phyloP scores from a whole-genome alignment of 495 filamentous ascomycete species.

The Neurospora africana region DNA sequence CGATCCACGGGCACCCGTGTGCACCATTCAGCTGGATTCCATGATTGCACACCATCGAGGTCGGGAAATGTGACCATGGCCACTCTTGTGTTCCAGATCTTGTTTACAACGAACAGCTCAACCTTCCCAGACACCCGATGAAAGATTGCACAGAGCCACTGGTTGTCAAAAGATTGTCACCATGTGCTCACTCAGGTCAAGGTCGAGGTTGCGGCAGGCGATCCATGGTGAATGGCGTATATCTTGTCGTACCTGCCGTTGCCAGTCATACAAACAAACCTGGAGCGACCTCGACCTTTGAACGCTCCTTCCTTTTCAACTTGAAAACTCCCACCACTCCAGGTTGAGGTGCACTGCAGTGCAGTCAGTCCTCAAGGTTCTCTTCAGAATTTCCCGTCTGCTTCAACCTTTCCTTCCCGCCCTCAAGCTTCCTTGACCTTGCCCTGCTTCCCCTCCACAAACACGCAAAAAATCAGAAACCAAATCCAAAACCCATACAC shows the following conservation, averaged over 20 bases:
- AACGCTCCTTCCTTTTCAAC: background rate
- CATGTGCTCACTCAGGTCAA: background rate
- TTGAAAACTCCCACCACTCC: background rate
- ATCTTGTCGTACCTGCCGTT: background rate
- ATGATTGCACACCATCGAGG: background rate
- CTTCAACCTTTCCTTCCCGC: background rate
- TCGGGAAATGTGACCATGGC: background rate
- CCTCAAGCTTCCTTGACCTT: background rate
- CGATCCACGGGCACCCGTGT: background rate
- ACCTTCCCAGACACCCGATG: background rate
- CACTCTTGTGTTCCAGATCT: background rate
- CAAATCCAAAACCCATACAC: background rate
- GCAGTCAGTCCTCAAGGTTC: background rate
- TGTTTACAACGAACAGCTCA: background rate
- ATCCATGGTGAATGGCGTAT: background rate
- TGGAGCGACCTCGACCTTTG: background rate
- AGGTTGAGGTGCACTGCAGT: background rate
- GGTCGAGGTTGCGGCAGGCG: background rate
- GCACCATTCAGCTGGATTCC: background rate
- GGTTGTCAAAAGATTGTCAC: background rate
- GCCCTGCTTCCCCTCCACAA: background rate
- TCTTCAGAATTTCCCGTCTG: background rate
- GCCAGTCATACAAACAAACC: background rate
- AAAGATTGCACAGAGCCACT: background rate
- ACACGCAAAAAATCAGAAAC: background rate